A percentile compares a stretch with the other conserved stretches of the same genome.
These are phyloP conservation scores for Coleophoma crateriformis DNA, from an alignment of 2,329 filamentous ascomycete genomes.

Conservation along the genomic window DNA sequence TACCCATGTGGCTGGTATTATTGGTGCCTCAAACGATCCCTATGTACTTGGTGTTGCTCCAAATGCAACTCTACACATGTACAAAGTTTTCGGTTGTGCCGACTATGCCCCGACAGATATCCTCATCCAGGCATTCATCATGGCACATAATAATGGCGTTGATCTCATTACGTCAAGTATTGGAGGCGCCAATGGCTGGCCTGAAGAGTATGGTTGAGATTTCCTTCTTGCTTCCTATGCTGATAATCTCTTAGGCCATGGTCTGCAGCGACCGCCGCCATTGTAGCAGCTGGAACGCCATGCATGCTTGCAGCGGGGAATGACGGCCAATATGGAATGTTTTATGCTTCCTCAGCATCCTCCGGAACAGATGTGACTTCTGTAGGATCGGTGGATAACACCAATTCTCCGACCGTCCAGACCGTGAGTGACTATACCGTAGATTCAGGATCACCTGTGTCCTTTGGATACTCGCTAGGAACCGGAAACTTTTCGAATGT, in stretches of 20 bases:
- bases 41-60: slow-evolving; percentile 2
- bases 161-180: slow-evolving; percentile 7
- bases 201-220: neutral
- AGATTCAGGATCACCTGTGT: neutral
- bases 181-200: slow-evolving; percentile 3
- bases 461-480: neutral
- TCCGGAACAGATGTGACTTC: neutral
- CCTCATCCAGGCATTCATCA: slow-evolving; percentile 5
- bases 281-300: neutral
- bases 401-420: neutral
- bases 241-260: neutral
- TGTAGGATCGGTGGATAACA: neutral
- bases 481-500: neutral
- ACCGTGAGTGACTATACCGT: neutral
- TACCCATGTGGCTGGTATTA: slow-evolving; percentile 31
- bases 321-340: neutral
- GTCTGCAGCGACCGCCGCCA: neutral
- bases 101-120: slow-evolving; percentile 1
- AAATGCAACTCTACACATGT: slow-evolving; percentile 1
- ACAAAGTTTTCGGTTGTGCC: slow-evolving; percentile 6
- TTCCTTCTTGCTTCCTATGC: neutral
- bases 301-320: neutral
- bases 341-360: neutral
- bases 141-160: slow-evolving; percentile 6
- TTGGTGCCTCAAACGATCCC: slow-evolving; percentile 14